Evolutionary conservation across 1,139 yeast genomes (phyloP).

Genomic region (Casaregolazyma suthepensis): DNA sequence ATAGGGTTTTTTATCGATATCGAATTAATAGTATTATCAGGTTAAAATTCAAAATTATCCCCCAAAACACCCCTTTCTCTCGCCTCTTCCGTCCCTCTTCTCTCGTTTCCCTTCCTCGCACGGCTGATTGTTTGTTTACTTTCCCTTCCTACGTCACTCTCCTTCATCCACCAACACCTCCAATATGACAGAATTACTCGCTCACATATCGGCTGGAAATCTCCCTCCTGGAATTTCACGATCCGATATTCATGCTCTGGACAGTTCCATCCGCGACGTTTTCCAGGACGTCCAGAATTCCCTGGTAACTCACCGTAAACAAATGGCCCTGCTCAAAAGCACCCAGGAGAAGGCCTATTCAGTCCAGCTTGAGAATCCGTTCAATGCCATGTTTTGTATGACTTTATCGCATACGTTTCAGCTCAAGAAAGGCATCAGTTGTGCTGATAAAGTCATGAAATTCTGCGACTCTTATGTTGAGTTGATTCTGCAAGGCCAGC

Average conservation of each 20-base stretch:
- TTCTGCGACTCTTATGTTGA: constrained; percentile 62
- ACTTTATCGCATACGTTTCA: constrained; percentile 61
- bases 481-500: constrained; percentile 36
- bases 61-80: background rate
- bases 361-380: constrained; percentile 49
- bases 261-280: constrained; percentile 46
- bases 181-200: constrained; percentile 7
- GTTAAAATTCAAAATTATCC: too few relatives aligned
- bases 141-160: background rate
- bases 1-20: background rate
- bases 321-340: constrained; percentile 55
- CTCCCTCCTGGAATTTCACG: constrained; percentile 17
- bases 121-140: background rate
- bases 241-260: constrained; percentile 20
- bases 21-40: background rate
- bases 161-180: background rate
- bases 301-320: constrained; percentile 70
- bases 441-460: constrained; percentile 74
- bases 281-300: constrained; percentile 78
- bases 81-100: background rate
- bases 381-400: constrained; percentile 53
- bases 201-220: constrained; percentile 7
- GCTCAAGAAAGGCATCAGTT: constrained; percentile 60
- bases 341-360: constrained; percentile 53
- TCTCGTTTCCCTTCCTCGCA: background rate